Base-by-base conservation (phyloP, 306 rosid species). In the Quercus agrifolia region DNA sequence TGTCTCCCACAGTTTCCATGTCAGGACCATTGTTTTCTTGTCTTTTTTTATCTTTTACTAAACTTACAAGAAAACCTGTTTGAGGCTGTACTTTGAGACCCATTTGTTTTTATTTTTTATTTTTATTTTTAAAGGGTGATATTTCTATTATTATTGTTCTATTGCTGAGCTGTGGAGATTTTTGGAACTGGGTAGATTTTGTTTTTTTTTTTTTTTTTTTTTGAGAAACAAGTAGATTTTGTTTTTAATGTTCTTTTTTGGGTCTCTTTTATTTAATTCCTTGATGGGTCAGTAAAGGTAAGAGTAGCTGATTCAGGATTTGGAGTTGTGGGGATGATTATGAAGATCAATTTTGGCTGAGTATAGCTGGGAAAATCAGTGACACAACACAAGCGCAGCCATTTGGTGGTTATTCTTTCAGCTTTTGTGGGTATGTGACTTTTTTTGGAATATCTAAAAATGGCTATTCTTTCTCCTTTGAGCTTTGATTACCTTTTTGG, bases 11-110 rank as follows among this genome's bases (percentile, higher is more conserved):
- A 85, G 75, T 82, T 83, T 75, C 85, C 71, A 20, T 85, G 76
- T 84, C 82, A 75, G 86, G 75, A 25, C 70, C 55, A 4, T 81
- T 74, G 72, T 79, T 83, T 78, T 33, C 79, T 41, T 79, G 77
- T 67, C 70, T 20, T 2, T 44, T 73, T n/a, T 77, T 44, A 14
- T 44, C 23, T 11, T 3, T 27, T 2, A 11, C 11, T 5, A 75
- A 33, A 21, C 31, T 49, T 52, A 79, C 54, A 6, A 1, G 11
- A 68, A 33, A 56, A 38, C 56, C 46, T 56, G 14, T 74, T 25
- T 62, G 63, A 20, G 56, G 74, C 70, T 80, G 49, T 27, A 6
- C 25, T 72, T 30, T 67, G 70, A 56, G 21, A 64, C 74, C 84
- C 74, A 52, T 46, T 27, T 67, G 12, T 78, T 70, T 51, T 56